Conservation (phyloP, 345 rosid genomes). For the Nasturtium officinale region DNA sequence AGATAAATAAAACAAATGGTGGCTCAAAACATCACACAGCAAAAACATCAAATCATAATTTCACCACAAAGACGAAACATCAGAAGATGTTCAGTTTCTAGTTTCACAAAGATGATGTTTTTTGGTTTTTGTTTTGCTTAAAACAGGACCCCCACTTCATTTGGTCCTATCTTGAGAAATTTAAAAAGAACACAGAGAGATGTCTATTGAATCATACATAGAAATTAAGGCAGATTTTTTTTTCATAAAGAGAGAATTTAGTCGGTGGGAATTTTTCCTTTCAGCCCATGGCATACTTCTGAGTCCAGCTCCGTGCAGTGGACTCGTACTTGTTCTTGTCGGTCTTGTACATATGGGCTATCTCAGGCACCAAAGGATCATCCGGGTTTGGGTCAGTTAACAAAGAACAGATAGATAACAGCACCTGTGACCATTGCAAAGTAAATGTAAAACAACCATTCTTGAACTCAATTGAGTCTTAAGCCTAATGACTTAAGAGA, state of each 20-base stretch:
- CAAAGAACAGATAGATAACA: slow-evolving; percentile 91
- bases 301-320: slow-evolving; percentile 98
- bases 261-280: slow-evolving; percentile 19
- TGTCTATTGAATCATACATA: slow-evolving; percentile 47
- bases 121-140: slow-evolving; percentile 11
- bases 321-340: slow-evolving; percentile 93
- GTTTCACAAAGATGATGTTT: slow-evolving; percentile 42
- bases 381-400: slow-evolving; percentile 97
- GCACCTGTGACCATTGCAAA: slow-evolving; percentile 52
- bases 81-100: slow-evolving; percentile 28
- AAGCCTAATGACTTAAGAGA: background rate
- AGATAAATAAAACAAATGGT: background rate
- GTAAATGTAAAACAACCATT: background rate
- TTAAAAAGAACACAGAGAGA: slow-evolving; percentile 24
- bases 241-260: slow-evolving; percentile 37
- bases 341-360: slow-evolving; percentile 97
- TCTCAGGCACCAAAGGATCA: slow-evolving; percentile 95
- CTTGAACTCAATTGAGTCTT: background rate
- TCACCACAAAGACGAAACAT: slow-evolving; percentile 31
- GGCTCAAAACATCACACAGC: background rate
- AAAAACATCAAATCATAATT: slow-evolving; percentile 30
- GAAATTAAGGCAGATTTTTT: slow-evolving; percentile 24
- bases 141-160: slow-evolving; percentile 36
- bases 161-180: slow-evolving; percentile 29
- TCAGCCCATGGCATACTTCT: slow-evolving; percentile 97